phyloP scores from a whole-genome alignment of 176 grass and related monocot species.

The Carex kokanica region DNA sequence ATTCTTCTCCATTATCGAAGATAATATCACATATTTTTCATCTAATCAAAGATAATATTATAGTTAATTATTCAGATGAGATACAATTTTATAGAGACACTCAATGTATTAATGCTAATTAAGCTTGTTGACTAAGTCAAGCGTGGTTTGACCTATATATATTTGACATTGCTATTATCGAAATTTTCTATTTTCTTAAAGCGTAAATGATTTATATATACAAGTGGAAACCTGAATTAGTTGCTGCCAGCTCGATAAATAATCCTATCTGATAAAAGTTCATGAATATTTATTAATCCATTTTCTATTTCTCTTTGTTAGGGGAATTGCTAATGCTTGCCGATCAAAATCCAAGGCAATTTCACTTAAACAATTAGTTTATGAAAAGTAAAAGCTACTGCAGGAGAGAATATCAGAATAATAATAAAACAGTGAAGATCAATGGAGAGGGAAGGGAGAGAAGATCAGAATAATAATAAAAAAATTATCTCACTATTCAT shows the following conservation, averaged over 20 bases:
- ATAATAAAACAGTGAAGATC: too few species aligned
- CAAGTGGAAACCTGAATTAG: background rate
- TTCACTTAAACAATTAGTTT: too few species aligned
- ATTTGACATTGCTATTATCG: background rate
- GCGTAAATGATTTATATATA: background rate
- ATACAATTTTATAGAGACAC: background rate
- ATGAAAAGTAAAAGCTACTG: background rate
- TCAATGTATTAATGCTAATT: background rate
- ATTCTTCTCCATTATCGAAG: background rate
- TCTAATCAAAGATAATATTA: background rate
- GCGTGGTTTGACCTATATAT: background rate
- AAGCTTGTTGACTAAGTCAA: background rate
- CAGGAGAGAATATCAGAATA: too few species aligned
- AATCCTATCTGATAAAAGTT: background rate
- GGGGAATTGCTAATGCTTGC: background rate
- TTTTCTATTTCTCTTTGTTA: background rate
- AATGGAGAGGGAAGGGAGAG: too few species aligned
- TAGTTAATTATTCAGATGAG: background rate
- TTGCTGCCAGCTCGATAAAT: background rate
- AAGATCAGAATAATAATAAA: too few species aligned
- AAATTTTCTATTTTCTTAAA: background rate
- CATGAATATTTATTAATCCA: slow-evolving; percentile 9
- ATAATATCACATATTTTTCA: background rate
- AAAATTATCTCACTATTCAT: too few species aligned
- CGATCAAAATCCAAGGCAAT: background rate